Evolutionary conservation across 352 stramenopile genomes (phyloP).

Genomic region (Phytophthora ramorum): DNA sequence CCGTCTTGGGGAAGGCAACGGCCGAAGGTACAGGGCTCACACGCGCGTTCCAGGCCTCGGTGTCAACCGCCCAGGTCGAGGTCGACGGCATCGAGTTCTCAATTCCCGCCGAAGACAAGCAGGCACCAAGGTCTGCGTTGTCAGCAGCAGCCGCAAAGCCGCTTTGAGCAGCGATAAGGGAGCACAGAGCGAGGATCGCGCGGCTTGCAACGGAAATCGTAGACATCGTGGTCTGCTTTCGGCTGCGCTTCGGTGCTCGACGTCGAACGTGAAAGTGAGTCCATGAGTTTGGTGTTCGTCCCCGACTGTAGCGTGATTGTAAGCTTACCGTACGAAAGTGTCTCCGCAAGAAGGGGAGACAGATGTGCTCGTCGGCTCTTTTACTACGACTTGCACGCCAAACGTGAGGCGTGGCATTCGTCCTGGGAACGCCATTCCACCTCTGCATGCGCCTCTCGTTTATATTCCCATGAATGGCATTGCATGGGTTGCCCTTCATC

Average conservation of each 20-base stretch:
- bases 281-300: too few relatives aligned
- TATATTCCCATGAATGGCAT: too few relatives aligned
- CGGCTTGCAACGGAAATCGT: not conserved
- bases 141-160: not conserved
- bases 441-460: too few relatives aligned
- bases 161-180: conserved; percentile 4
- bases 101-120: not conserved
- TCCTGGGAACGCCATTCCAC: too few relatives aligned
- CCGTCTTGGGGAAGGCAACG: conserved; percentile 8
- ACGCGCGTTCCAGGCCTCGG: conserved; percentile 9
- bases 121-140: not conserved
- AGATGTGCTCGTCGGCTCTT: too few relatives aligned
- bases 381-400: too few relatives aligned
- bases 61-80: conserved; percentile 8
- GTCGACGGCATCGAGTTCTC: conserved; percentile 12
- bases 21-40: conserved; percentile 6
- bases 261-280: not conserved
- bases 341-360: too few relatives aligned
- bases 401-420: too few relatives aligned
- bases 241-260: not conserved
- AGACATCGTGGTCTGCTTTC: not conserved
- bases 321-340: too few relatives aligned
- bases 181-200: not conserved
- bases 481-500: too few relatives aligned
- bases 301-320: too few relatives aligned